Evolutionary conservation across 2,329 filamentous ascomycete species (phyloP).

Genomic region (Epicoccum nigrum): DNA sequence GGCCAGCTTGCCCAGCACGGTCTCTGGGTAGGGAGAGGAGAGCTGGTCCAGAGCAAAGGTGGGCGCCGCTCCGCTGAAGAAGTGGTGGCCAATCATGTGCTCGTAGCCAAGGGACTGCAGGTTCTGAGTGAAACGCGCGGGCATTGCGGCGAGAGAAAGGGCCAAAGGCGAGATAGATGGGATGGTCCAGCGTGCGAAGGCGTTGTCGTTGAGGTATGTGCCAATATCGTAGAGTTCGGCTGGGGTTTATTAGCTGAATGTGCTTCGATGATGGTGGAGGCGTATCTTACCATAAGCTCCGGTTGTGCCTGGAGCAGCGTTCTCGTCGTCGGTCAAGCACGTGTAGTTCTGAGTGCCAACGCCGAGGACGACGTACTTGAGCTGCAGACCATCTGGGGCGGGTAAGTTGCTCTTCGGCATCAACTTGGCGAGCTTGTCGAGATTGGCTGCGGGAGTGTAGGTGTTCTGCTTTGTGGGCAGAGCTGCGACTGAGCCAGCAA

Average conservation of each 20-base stretch:
- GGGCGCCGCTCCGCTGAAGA: constrained; percentile 63
- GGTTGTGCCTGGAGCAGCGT: constrained; percentile 38
- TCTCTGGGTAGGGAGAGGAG: constrained; percentile 50
- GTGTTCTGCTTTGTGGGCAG: constrained; percentile 18
- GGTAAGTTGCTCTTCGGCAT: constrained; percentile 41
- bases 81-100: constrained; percentile 67
- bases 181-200: constrained; percentile 41
- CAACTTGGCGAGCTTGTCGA: constrained; percentile 32
- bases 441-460: constrained; percentile 27
- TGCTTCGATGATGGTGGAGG: too few species aligned
- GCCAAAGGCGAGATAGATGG: constrained; percentile 41
- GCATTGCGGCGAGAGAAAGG: constrained; percentile 34
- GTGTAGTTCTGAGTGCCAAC: constrained; percentile 62
- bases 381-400: constrained; percentile 35
- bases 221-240: constrained; percentile 47
- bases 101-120: constrained; percentile 39
- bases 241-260: constrained; percentile 23
- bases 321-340: constrained; percentile 42
- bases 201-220: constrained; percentile 37
- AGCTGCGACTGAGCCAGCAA: constrained; percentile 27
- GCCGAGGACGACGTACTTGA: constrained; percentile 57
- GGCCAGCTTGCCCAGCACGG: constrained; percentile 55
- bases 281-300: constrained; percentile 40
- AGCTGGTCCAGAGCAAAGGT: constrained; percentile 63
- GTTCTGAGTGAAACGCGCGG: constrained; percentile 31